Percentiles rank a stretch among this genome's conserved stretches.
phyloP scores from a whole-genome alignment of 768 basidiomycete genomes.

The Agaricus subrufescens region DNA sequence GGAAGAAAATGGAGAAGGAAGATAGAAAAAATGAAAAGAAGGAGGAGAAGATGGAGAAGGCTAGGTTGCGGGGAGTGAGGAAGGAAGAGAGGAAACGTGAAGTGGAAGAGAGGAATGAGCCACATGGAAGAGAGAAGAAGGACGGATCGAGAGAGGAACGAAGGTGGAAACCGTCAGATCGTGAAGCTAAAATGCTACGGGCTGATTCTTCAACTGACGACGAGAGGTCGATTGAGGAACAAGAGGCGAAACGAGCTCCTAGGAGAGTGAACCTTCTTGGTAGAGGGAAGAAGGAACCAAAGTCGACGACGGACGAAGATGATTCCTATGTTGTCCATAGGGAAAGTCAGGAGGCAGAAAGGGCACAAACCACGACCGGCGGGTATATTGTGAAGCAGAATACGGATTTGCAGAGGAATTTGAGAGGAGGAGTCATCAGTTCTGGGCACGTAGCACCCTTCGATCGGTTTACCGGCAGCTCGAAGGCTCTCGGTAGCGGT shows the following conservation, averaged over 20 bases:
- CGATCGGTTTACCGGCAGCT: neutral
- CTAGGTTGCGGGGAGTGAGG: conserved; percentile 1
- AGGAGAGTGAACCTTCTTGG: neutral
- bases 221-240: neutral
- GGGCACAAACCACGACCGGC: neutral
- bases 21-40: neutral
- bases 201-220: neutral
- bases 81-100: neutral
- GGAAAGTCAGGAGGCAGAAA: conserved; percentile 14
- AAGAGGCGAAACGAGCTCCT: neutral
- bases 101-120: conserved; percentile 2
- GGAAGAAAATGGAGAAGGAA: neutral
- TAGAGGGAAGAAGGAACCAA: conserved; percentile 4
- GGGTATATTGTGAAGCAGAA: conserved; percentile 7
- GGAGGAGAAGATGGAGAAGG: neutral
- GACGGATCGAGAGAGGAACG: conserved; percentile 1
- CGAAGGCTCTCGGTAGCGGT: neutral
- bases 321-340: conserved; percentile 11
- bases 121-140: neutral
- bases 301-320: conserved; percentile 23
- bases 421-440: neutral
- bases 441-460: neutral
- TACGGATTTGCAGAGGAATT: conserved; percentile 3
- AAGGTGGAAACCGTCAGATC: neutral
- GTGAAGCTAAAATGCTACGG: neutral